These are phyloP conservation scores for Trypanosoma conorhini DNA, from an alignment of 208 protist species.

Conservation along the genomic window DNA sequence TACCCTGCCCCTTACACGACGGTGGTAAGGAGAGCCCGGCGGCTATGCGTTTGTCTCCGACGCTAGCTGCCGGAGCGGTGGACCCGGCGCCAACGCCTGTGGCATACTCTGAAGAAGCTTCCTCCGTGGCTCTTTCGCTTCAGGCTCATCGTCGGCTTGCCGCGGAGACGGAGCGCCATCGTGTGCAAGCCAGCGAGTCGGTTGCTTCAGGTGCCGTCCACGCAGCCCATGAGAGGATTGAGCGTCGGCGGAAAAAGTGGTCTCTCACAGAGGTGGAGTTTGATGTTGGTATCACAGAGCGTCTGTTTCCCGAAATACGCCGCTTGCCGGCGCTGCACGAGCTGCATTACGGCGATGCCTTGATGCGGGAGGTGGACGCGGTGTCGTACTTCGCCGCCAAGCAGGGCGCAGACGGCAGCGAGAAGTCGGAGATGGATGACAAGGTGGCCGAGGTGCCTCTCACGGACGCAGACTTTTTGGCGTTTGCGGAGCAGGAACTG, in stretches of 20 bases:
- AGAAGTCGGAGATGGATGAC: background rate
- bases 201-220: conserved; percentile 13
- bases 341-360: conserved; percentile 79
- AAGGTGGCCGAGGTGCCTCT: conserved; percentile 9
- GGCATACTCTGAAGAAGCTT: background rate
- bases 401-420: background rate
- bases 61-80: background rate
- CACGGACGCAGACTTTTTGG: conserved; percentile 24
- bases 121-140: background rate
- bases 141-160: conserved; percentile 20
- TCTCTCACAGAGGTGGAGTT: conserved; percentile 70
- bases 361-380: conserved; percentile 74
- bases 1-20: background rate
- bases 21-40: background rate
- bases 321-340: conserved; percentile 78
- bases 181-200: conserved; percentile 1
- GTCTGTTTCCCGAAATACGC: conserved; percentile 70
- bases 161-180: conserved; percentile 1
- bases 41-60: background rate
- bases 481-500: conserved; percentile 20
- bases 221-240: conserved; percentile 47
- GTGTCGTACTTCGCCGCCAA: conserved; percentile 44
- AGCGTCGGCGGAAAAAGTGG: conserved; percentile 73
- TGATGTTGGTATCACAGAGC: conserved; percentile 74
- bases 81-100: too few relatives aligned